These are phyloP conservation scores for Geranomyces michiganensis DNA, from an alignment of 192 early-diverging fungal genomes.

Conservation along the genomic window DNA sequence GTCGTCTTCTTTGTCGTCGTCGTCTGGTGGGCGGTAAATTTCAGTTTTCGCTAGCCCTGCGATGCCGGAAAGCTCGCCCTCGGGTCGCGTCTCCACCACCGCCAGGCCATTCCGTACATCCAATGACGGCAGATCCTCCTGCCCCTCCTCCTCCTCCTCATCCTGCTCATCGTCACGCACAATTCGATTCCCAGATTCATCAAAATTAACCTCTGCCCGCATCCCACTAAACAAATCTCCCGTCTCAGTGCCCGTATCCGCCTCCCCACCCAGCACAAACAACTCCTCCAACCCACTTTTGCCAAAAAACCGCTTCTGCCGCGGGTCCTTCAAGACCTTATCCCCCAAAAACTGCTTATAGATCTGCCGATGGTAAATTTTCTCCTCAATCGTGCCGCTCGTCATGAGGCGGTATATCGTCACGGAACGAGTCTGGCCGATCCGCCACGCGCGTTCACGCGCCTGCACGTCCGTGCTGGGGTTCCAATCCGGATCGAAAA, in stretches of 20 bases:
- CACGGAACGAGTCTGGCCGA: slow-evolving; percentile 87
- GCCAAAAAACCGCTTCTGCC: slow-evolving; percentile 88
- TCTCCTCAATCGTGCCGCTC: slow-evolving; percentile 90
- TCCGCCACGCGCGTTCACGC: slow-evolving; percentile 91
- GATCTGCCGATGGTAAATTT: slow-evolving; percentile 97
- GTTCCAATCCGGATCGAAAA: slow-evolving; percentile 99
- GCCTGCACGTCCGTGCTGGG: slow-evolving; percentile 96
- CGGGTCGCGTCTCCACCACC: too few species aligned
- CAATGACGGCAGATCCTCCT: slow-evolving; percentile 29
- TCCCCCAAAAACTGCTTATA: slow-evolving; percentile 97
- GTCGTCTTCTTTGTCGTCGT: background rate
- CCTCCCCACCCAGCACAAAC: slow-evolving; percentile 67
- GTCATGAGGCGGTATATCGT: slow-evolving; percentile 96
- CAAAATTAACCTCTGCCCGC: slow-evolving; percentile 54
- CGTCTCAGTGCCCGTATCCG: slow-evolving; percentile 74
- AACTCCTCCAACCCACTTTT: slow-evolving; percentile 81
- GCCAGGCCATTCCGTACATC: slow-evolving; percentile 28
- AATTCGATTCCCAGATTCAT: slow-evolving; percentile 7
- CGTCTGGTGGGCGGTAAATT: slow-evolving; percentile 3
- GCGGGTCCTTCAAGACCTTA: slow-evolving; percentile 89
- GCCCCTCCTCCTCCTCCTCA: slow-evolving; percentile 16
- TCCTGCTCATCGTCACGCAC: slow-evolving; percentile 23
- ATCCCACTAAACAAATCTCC: slow-evolving; percentile 79
- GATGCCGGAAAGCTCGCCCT: background rate
- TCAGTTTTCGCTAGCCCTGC: slow-evolving; percentile 8